These are phyloP conservation scores for Hanseniaspora sp. DNA, from an alignment of 1,139 yeast genomes.

Conservation along the genomic window DNA sequence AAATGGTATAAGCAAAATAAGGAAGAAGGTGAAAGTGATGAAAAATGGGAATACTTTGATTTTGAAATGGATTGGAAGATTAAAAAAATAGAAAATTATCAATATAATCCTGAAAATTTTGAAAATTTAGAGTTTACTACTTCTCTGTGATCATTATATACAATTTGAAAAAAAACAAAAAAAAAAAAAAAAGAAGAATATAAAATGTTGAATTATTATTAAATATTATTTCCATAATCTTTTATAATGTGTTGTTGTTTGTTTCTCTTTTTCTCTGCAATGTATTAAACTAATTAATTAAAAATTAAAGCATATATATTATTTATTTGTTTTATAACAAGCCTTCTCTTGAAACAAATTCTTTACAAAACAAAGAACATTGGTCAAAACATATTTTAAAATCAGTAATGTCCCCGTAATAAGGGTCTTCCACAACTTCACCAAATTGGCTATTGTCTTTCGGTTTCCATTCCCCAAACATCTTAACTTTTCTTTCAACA, in stretches of 20 bases:
- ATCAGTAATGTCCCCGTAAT: slow-evolving; percentile 77
- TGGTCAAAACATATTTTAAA: slow-evolving; percentile 72
- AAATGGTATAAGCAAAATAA: slow-evolving; percentile 55
- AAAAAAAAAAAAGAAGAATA: slow-evolving; percentile 15
- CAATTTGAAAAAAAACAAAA: not conserved
- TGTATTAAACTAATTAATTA: too few relatives aligned
- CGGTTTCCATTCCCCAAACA: slow-evolving; percentile 70
- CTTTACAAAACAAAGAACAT: slow-evolving; percentile 58
- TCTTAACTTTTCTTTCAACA: slow-evolving; percentile 31
- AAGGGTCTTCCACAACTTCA: slow-evolving; percentile 72
- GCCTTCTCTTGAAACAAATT: slow-evolving; percentile 32
- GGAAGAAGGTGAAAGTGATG: not conserved
- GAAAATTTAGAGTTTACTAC: slow-evolving; percentile 5
- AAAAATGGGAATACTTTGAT: slow-evolving; percentile 9
- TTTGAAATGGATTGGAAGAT: slow-evolving; percentile 28
- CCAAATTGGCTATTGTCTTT: slow-evolving; percentile 35
- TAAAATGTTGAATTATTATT: slow-evolving; percentile 19
- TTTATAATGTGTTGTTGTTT: too few relatives aligned
- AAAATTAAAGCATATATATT: slow-evolving; percentile 25
- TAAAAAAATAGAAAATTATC: not conserved
- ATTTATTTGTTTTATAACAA: not conserved
- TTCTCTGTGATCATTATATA: slow-evolving; percentile 1
- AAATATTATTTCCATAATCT: slow-evolving; percentile 30
- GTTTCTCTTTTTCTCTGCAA: too few relatives aligned
- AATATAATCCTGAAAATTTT: slow-evolving; percentile 4